These are phyloP conservation scores for Sugiyamaella grinbergsii DNA, from an alignment of 1,139 yeast species.

Conservation along the genomic window DNA sequence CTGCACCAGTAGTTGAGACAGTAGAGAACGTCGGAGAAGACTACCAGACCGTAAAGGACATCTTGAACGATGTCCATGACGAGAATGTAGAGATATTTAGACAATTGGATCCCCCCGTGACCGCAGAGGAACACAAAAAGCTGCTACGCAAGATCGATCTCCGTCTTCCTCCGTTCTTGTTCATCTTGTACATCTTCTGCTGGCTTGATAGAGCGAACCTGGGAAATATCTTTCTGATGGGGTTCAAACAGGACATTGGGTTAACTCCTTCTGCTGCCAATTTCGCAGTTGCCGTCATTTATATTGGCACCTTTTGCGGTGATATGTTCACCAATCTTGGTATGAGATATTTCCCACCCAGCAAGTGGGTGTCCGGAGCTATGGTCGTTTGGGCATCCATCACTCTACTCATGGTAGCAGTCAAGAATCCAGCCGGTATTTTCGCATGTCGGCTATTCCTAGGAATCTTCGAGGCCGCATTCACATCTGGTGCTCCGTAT, in stretches of 20 bases:
- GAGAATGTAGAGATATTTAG: slow-evolving; percentile 21
- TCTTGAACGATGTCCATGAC: slow-evolving; percentile 21
- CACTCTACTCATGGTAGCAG: slow-evolving; percentile 30
- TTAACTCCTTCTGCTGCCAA: slow-evolving; percentile 6
- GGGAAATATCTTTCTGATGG: slow-evolving; percentile 16
- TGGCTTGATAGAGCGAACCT: slow-evolving; percentile 20
- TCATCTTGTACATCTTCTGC: slow-evolving; percentile 15
- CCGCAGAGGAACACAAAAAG: slow-evolving; percentile 20
- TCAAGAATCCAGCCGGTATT: slow-evolving; percentile 24
- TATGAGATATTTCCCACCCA: slow-evolving; percentile 20
- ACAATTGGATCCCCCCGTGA: slow-evolving; percentile 22
- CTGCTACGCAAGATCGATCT: slow-evolving; percentile 16
- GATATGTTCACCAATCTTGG: slow-evolving; percentile 23
- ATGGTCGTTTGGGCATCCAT: slow-evolving; percentile 56
- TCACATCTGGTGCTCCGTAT: slow-evolving; percentile 29
- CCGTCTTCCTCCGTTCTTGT: slow-evolving; percentile 16
- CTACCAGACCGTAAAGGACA: slow-evolving; percentile 16
- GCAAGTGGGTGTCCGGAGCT: slow-evolving; percentile 28
- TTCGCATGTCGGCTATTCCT: slow-evolving; percentile 23
- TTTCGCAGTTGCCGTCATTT: slow-evolving; percentile 21
- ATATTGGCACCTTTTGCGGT: slow-evolving; percentile 21
- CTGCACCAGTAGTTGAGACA: slow-evolving; percentile 4
- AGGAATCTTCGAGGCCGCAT: slow-evolving; percentile 24
- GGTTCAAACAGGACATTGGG: slow-evolving; percentile 14
- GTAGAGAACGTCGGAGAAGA: slow-evolving; percentile 14